A percentile compares a stretch with the other conserved stretches of the same genome.
phyloP scores from a whole-genome alignment of 768 basidiomycete genomes.

The Kwoniella mangroviensis region DNA sequence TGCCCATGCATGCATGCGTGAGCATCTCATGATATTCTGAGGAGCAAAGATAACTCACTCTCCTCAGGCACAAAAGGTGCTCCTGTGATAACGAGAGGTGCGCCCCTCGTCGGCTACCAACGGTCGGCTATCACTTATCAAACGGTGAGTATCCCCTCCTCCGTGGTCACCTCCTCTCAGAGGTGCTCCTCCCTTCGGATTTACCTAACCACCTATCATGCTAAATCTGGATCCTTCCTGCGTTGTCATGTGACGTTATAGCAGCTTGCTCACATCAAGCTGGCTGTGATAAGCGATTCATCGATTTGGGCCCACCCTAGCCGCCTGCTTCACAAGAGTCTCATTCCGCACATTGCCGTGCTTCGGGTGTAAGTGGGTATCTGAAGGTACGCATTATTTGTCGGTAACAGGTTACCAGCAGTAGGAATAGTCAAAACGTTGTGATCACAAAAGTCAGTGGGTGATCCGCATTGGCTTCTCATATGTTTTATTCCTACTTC shows the following conservation, averaged over 20 bases:
- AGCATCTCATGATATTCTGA: not conserved
- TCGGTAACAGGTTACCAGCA: too few relatives aligned
- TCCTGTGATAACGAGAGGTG: not conserved
- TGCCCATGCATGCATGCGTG: not conserved
- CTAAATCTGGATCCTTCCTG: not conserved
- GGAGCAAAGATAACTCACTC: not conserved
- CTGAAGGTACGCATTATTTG: too few relatives aligned
- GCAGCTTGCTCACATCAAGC: not conserved
- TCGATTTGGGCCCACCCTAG: too few relatives aligned
- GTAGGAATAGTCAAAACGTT: too few relatives aligned
- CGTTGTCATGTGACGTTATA: not conserved
- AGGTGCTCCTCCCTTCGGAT: not conserved
- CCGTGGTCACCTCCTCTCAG: not conserved
- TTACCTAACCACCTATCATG: not conserved
- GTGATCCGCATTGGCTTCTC: too few relatives aligned
- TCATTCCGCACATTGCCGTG: too few relatives aligned
- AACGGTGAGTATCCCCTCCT: not conserved
- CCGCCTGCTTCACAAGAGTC: too few relatives aligned
- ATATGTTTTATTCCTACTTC: too few relatives aligned
- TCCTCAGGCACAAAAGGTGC: slow-evolving; percentile 1
- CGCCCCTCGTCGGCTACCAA: not conserved
- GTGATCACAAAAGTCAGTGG: too few relatives aligned
- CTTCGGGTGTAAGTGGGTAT: too few relatives aligned
- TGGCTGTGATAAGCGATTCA: too few relatives aligned
- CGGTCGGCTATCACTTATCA: not conserved